Base-by-base conservation (phyloP, 2,329 filamentous ascomycete genomes). In the Teratosphaeriaceae sp. region DNA sequence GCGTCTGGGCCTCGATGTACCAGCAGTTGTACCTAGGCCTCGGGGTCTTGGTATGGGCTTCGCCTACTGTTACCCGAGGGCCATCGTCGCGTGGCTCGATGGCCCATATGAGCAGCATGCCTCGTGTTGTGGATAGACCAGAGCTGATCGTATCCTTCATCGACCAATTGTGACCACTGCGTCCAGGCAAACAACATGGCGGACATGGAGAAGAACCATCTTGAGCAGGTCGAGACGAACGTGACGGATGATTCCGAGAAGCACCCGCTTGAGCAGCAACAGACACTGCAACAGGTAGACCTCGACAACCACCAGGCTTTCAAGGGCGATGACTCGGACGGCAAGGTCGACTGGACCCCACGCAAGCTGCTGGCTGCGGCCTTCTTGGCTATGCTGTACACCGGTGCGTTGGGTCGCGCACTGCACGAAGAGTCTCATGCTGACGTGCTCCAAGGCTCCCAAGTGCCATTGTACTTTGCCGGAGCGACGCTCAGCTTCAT, bases 251-350 rank as follows among this genome's bases (percentile, higher is more conserved):
- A 26, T 18, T 19, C 31, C 12, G 11, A 9, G n/a, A 16, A 42
- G 3, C 9, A 15, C 12, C 36, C 20, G 15, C 22, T 42, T 11
- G 33, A 36, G 21, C 24, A 42, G 31, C 40, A 36, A 19, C 20
- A 42, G 16, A 42, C 40, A 4, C 40, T 42, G 6, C 31, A 42
- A 22, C 13, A 29, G 4, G 44, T 68, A 40, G 63, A 67, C 30
- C 43, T 65, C 40, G 55, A 56, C 2, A 67, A 67, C 41, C 41
- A 44, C n/a, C 44, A 55, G 16, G 64, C 64, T 2, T 55, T 63
- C 39, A 65, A 65, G 51, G 65, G 64, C 22, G 64, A 68, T 43
- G 58, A 66, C 37, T 66, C 63, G 21, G 63, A 67, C 48, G 64
- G 65, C 21, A 64, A 65, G 38, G 57, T 66, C 12, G 50, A 53